Conservation (phyloP, 345 rosid genomes). For the Citrus mangshanensis region DNA sequence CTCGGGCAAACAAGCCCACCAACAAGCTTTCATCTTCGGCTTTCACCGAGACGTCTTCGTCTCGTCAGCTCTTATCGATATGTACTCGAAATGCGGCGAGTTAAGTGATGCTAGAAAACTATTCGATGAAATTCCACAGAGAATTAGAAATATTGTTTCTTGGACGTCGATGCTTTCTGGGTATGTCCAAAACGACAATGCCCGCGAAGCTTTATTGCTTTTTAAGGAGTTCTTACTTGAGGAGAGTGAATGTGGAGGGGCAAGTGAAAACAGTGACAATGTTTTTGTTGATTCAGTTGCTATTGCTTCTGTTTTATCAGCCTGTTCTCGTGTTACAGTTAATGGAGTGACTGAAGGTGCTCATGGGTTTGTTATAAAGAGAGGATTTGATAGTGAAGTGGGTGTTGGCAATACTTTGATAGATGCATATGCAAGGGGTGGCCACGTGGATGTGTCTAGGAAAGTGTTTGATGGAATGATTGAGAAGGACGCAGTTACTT, state of each 20-base stretch:
- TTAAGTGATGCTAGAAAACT: slow-evolving; percentile 53
- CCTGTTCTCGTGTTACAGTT: slow-evolving; percentile 57
- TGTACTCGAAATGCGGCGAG: slow-evolving; percentile 70
- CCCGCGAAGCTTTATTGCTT: slow-evolving; percentile 51
- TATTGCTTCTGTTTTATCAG: slow-evolving; percentile 65
- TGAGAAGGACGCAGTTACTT: slow-evolving; percentile 63
- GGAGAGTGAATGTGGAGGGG: slow-evolving; percentile 31
- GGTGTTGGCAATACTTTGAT: slow-evolving; percentile 66
- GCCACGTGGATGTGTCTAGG: slow-evolving; percentile 47
- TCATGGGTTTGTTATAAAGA: slow-evolving; percentile 61
- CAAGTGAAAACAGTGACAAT: slow-evolving; percentile 18
- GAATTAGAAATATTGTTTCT: slow-evolving; percentile 65
- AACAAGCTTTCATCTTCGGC: slow-evolving; percentile 73
- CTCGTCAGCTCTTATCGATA: slow-evolving; percentile 67
- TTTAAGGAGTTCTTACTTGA: slow-evolving; percentile 63
- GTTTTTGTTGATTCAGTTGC: slow-evolving; percentile 57
- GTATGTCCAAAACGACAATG: slow-evolving; percentile 56
- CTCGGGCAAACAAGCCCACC: slow-evolving; percentile 80
- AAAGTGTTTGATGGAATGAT: slow-evolving; percentile 64
- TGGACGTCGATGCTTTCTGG: slow-evolving; percentile 91
- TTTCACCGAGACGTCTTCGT: slow-evolving; percentile 66
- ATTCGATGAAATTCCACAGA: slow-evolving; percentile 74
- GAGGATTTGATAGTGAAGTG: slow-evolving; percentile 51
- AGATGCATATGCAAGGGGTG: slow-evolving; percentile 78
- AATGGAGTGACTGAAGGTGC: slow-evolving; percentile 51